These are phyloP conservation scores for Decorospora gaudefroyi DNA, from an alignment of 2,329 filamentous ascomycete species.

Conservation along the genomic window DNA sequence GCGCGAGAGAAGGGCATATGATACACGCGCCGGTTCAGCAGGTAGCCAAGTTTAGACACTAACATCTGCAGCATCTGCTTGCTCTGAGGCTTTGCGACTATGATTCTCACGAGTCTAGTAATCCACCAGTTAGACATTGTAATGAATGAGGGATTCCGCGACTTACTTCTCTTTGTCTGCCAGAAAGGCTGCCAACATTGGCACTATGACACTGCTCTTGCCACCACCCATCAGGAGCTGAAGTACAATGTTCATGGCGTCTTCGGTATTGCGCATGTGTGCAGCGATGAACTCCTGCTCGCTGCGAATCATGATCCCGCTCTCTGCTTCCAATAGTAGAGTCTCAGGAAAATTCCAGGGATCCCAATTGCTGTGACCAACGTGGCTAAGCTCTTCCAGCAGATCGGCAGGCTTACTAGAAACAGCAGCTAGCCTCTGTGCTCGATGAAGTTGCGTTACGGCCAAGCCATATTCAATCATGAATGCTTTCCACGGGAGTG, in stretches of 20 bases:
- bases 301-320: slow-evolving; percentile 62
- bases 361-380: slow-evolving; percentile 62
- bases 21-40: slow-evolving; percentile 60
- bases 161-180: slow-evolving; percentile 52
- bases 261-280: slow-evolving; percentile 54
- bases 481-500: slow-evolving; percentile 23
- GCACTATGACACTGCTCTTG: slow-evolving; percentile 36
- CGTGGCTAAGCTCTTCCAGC: slow-evolving; percentile 51
- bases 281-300: slow-evolving; percentile 63
- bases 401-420: slow-evolving; percentile 23
- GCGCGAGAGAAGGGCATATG: slow-evolving; percentile 64
- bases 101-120: slow-evolving; percentile 56
- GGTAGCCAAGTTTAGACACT: slow-evolving; percentile 58
- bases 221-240: slow-evolving; percentile 44
- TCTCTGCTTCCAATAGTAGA: slow-evolving; percentile 68
- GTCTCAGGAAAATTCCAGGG: slow-evolving; percentile 60
- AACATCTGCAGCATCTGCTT: slow-evolving; percentile 65
- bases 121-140: slow-evolving; percentile 24
- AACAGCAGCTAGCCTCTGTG: slow-evolving; percentile 25
- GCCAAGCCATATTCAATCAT: slow-evolving; percentile 34
- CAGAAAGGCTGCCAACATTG: slow-evolving; percentile 46
- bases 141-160: slow-evolving; percentile 19
- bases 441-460: slow-evolving; percentile 35
- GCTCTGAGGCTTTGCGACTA: slow-evolving; percentile 65
- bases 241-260: slow-evolving; percentile 30